Base-by-base conservation (phyloP, 2,329 filamentous ascomycete species). In the Samsoniella hepiali region DNA sequence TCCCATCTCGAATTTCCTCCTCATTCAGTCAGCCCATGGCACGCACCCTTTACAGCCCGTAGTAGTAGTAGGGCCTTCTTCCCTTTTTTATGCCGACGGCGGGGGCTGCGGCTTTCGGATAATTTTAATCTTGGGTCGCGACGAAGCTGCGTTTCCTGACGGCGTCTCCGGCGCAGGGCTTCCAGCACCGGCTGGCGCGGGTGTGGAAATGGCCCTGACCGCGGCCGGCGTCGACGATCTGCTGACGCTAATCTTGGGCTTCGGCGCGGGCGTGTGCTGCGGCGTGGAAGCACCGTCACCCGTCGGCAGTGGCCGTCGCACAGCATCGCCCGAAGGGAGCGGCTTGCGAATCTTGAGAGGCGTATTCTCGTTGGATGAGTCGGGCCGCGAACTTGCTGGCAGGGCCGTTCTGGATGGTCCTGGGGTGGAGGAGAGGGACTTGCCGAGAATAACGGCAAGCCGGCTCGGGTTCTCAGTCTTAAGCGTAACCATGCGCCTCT, bases 111-210 rank as follows among this genome's bases (percentile, higher is more conserved):
- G 70, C 63, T 76, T 77, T 53, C 73, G 70, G n/a, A 76, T 72
- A 49, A 77, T 72, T 54, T 77, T 77, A 31, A 77, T 77, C 66
- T 77, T 77, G 2, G 73, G 72, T 32, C 74, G 65, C 11, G 68
- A 63, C 3, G 68, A 22, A 22, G 64, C 15, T 15, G 47, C 57
- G 27, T 57, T 56, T 22, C 22, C 22, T 11, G 49, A 50, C 36
- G n/a, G 70, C 68, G 58, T 68, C 72, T 27, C 66, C 65, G 29
- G 67, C 64, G 54, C 71, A 6, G 62, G 50, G 42, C 49, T 59
- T 38, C 40, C 34, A 8, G 44, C 27, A 32, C 40, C 45, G 15
- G n/a, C 3, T 36, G 13, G 17, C 34, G 9, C 10, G 29, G 56
- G 47, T 6, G 40, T 50, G 29, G 50, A 38, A 27, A 29, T n/a